Evolutionary conservation across 1,284 basidiomycete genomes (phyloP).

Genomic region (Apiotrichum laibachii): DNA sequence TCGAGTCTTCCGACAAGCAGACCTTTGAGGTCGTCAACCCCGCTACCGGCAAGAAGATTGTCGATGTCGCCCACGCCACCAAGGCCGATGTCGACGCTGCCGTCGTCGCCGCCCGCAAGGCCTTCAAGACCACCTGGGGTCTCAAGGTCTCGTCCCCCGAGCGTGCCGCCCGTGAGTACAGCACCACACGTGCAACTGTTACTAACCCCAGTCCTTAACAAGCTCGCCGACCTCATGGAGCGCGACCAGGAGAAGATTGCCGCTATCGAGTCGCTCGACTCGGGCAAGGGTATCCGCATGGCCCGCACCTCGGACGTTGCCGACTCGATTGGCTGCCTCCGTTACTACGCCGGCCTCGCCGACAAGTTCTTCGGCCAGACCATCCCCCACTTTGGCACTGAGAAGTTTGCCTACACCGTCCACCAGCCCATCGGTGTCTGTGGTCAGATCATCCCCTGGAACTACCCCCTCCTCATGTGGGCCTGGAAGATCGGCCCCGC

Average conservation of each 20-base stretch:
- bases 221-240: conserved; percentile 88
- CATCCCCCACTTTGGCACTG: conserved; percentile 48
- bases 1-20: conserved; percentile 26
- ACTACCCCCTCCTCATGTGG: conserved; percentile 91
- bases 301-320: conserved; percentile 81
- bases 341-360: conserved; percentile 69
- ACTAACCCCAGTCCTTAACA: conserved; percentile 59
- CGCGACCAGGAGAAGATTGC: conserved; percentile 65
- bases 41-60: conserved; percentile 59
- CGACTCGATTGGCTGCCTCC: conserved; percentile 72
- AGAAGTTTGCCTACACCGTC: conserved; percentile 77
- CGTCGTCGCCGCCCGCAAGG: conserved; percentile 72
- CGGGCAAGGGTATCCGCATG: conserved; percentile 77
- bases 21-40: conserved; percentile 36
- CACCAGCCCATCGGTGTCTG: conserved; percentile 94
- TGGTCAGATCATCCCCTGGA: conserved; percentile 87
- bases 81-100: conserved; percentile 72
- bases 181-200: not conserved
- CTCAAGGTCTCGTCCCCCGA: conserved; percentile 78
- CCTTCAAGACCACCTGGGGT: conserved; percentile 86
- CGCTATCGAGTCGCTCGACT: conserved; percentile 72
- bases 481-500: conserved; percentile 89
- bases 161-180: conserved; percentile 59
- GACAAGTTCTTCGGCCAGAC: conserved; percentile 63
- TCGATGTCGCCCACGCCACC: conserved; percentile 38